Conservation (phyloP, 495 filamentous ascomycete species). For the Annulohypoxylon nitens region DNA sequence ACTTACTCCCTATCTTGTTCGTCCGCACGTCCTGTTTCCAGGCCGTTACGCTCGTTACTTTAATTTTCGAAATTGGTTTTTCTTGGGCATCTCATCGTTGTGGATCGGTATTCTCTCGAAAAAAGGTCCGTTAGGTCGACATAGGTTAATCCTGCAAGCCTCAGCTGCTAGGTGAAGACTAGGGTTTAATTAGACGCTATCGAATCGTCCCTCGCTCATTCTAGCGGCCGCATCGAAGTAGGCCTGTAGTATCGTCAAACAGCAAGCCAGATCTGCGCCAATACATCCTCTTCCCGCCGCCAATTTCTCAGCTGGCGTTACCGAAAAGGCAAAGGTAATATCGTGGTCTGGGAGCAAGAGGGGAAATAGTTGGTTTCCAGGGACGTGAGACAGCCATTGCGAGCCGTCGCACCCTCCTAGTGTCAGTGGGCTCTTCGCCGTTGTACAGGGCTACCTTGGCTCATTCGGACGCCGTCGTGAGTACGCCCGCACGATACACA, state of each 20-base stretch:
- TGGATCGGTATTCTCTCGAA: conserved; percentile 41
- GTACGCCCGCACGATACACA: conserved; percentile 47
- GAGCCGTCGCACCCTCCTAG: conserved; percentile 50
- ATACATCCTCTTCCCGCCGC: conserved; percentile 44
- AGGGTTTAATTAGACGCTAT: conserved; percentile 50
- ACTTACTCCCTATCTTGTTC: conserved; percentile 26
- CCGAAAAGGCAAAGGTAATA: conserved; percentile 45
- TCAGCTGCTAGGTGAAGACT: conserved; percentile 31
- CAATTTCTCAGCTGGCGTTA: conserved; percentile 41
- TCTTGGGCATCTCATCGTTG: conserved; percentile 31
- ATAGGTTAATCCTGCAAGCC: conserved; percentile 35
- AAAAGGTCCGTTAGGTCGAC: conserved; percentile 17
- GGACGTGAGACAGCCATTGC: conserved; percentile 47
- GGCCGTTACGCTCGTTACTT: conserved; percentile 50
- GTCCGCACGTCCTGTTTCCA: conserved; percentile 42
- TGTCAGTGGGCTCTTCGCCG: conserved; percentile 47
- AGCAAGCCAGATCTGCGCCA: conserved; percentile 50
- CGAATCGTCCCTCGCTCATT: conserved; percentile 46
- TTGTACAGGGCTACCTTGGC: conserved; percentile 50
- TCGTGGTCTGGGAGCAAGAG: conserved; percentile 29
- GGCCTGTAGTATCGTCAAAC: conserved; percentile 45
- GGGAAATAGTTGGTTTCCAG: conserved; percentile 42
- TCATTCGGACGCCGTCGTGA: conserved; percentile 51
- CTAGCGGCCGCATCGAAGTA: conserved; percentile 49
- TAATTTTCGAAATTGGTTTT: conserved; percentile 40